Base-by-base conservation (phyloP, 164 flowering plant species). In the Sextonia rubra region DNA sequence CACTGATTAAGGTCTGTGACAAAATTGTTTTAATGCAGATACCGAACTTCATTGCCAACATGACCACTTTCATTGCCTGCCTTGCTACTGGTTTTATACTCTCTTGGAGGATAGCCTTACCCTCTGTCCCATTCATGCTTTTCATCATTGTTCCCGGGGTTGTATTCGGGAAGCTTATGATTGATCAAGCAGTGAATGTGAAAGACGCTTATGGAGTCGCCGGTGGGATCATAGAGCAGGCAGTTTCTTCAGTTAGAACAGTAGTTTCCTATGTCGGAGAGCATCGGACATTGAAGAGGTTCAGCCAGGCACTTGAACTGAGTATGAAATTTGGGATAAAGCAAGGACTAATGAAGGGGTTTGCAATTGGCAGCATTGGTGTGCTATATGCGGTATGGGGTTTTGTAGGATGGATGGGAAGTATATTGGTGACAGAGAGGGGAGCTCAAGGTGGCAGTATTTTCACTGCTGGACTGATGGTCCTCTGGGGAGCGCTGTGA, bases 221-320 rank as follows among this genome's bases (percentile, higher is more conserved):
- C 8, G 88, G 89, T 60, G 83, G 86, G 6, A 83, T 84, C 12
- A 87, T 80, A 7, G 92, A 87, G 61, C 87, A 87, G 48, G 85
- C 89, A 44, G 61, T 84, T 30, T 87, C 90, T 3, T 84, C 92
- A 0, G 79, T 88, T 20, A 74, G 90, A 49, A 82, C 89, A 0
- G 87, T 88, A 1, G 80, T 82, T 66, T 86, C 89, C 14, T 86
- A 78, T 68, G 87, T 83, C 3, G 88, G 81, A 1, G 92, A 88
- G 75, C 24, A 14, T 2, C 82, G 77, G 48, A 86, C 88, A 20
- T 26, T 72, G 0, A 55, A 63, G 1, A 74, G 70, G n/a, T 87
- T 82, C 72, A 80, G 84, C 20, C 44, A 52, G 14, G 81, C 86
- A 15, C 82, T 87, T 8, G 66, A 79, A n/a, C 73, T 65, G n/a